Conservation (phyloP, 352 stramenopile species). For the Albugo laibachii region DNA sequence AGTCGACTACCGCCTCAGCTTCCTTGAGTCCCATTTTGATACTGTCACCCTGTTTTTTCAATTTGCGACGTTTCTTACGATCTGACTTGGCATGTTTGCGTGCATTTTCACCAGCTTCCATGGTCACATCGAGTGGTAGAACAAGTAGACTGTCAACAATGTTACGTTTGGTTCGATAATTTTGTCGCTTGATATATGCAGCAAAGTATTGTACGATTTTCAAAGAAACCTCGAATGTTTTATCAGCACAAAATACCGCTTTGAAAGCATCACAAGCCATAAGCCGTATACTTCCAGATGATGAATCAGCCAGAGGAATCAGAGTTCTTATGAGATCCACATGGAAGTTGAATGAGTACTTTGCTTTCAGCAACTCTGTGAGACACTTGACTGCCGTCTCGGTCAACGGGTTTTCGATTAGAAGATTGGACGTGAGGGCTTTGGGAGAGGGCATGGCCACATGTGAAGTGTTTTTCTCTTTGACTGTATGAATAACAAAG, state of each 20-base stretch:
- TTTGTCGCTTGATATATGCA: conserved; percentile 65
- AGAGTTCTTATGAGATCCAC: conserved; percentile 65
- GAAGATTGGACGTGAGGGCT: conserved; percentile 22
- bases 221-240: conserved; percentile 32
- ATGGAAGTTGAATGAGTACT: conserved; percentile 78
- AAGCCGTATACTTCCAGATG: conserved; percentile 24
- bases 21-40: conserved; percentile 89
- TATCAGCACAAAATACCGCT: conserved; percentile 54
- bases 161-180: conserved; percentile 54
- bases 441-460: conserved; percentile 2
- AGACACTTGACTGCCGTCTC: conserved; percentile 41
- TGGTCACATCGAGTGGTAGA: conserved; percentile 71
- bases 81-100: conserved; percentile 65
- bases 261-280: conserved; percentile 46
- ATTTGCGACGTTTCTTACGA: conserved; percentile 64
- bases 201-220: conserved; percentile 74
- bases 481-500: conserved; percentile 18
- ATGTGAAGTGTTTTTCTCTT: conserved; percentile 1
- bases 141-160: conserved; percentile 57
- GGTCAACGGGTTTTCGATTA: conserved; percentile 17
- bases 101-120: conserved; percentile 62
- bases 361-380: conserved; percentile 56
- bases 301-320: conserved; percentile 56
- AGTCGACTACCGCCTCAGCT: conserved; percentile 86
- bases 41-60: conserved; percentile 45